phyloP scores from a whole-genome alignment of 169 alveolate species.

The Amoebophrya sp. region DNA sequence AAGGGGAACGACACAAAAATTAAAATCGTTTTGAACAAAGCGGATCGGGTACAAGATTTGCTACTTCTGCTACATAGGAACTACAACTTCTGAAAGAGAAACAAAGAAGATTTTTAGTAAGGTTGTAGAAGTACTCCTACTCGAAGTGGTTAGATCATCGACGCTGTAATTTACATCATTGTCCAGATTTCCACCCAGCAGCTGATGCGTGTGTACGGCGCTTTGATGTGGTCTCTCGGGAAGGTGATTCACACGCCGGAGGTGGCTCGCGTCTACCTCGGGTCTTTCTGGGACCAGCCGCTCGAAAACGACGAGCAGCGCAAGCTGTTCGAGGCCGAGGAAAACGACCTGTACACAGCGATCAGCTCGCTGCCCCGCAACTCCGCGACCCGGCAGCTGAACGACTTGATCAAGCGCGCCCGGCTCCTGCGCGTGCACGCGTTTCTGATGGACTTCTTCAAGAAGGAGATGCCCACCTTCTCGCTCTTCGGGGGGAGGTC shows the following conservation, averaged over 20 bases:
- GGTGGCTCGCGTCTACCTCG: conserved; percentile 52
- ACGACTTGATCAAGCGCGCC: conserved; percentile 51
- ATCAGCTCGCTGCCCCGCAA: conserved; percentile 47
- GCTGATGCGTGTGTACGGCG: conserved; percentile 62
- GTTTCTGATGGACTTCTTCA: conserved; percentile 15
- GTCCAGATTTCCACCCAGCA: conserved; percentile 45
- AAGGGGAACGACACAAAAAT: conserved; percentile 44
- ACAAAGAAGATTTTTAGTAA: no score
- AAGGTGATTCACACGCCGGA: conserved; percentile 45
- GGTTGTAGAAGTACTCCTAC: no score
- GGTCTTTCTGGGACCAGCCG: conserved; percentile 52
- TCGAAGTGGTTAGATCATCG: no score
- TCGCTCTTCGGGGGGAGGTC: not conserved
- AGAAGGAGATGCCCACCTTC: not conserved
- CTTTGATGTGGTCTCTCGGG: conserved; percentile 55
- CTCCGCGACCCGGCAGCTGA: conserved; percentile 37
- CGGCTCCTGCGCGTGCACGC: conserved; percentile 39
- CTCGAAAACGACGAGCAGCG: conserved; percentile 46
- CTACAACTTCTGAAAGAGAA: no score
- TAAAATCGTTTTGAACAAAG: conserved; percentile 43
- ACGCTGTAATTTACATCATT: no score
- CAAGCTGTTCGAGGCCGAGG: conserved; percentile 52
- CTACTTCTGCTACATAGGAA: no score
- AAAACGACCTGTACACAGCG: conserved; percentile 46
- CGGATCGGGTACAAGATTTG: conserved; percentile 42